phyloP scores from a whole-genome alignment of 2,329 filamentous ascomycete genomes.

The Sporothrix variecibatus region DNA sequence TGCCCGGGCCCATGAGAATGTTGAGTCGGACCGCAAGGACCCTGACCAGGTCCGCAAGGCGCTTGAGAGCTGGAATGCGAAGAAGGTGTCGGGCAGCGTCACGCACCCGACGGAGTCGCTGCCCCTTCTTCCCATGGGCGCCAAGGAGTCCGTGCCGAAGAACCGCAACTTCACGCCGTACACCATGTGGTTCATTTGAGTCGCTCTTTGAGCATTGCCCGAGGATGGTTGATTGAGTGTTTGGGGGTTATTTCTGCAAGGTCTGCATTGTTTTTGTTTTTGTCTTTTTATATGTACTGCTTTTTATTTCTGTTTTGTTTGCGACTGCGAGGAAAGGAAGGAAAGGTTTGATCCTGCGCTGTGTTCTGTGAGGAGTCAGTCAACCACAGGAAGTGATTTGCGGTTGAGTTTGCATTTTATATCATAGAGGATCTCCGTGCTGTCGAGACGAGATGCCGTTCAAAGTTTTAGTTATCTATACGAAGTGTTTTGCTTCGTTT shows the following conservation, averaged over 20 bases:
- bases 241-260: neutral
- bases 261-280: neutral
- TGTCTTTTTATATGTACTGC: neutral
- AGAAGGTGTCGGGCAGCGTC: conserved; percentile 40
- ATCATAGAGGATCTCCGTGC: conserved; percentile 15
- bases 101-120: conserved; percentile 30
- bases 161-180: conserved; percentile 38
- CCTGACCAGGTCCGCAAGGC: conserved; percentile 48
- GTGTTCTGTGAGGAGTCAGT: neutral
- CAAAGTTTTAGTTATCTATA: conserved; percentile 2
- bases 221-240: neutral
- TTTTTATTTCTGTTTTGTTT: neutral
- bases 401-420: conserved; percentile 16
- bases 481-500: neutral
- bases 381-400: neutral
- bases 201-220: neutral
- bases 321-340: neutral
- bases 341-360: neutral
- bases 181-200: conserved; percentile 50
- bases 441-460: conserved; percentile 15
- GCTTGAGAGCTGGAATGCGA: conserved; percentile 44
- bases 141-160: conserved; percentile 25
- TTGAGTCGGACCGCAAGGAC: conserved; percentile 48
- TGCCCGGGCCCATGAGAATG: conserved; percentile 70
- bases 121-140: conserved; percentile 38